phyloP scores from a whole-genome alignment of 2,329 filamentous ascomycete genomes.

The Delphinella strobiligena region DNA sequence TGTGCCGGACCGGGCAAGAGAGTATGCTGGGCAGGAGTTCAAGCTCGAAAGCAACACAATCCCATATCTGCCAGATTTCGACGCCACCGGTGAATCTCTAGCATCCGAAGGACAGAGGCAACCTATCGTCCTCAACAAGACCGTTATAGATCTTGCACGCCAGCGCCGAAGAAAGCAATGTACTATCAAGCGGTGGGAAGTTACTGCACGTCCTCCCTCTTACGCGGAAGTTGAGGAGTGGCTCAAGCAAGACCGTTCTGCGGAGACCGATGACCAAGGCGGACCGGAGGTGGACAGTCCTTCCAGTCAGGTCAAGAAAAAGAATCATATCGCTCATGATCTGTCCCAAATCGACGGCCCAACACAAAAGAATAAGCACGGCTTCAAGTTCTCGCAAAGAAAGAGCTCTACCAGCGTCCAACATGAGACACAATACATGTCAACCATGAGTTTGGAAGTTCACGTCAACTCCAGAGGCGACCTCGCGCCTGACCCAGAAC shows the following conservation, averaged over 20 bases:
- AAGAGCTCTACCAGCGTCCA: constrained; percentile 62
- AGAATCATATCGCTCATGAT: constrained; percentile 18
- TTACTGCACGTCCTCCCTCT: constrained; percentile 58
- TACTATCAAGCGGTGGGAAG: constrained; percentile 62
- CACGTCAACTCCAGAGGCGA: constrained; percentile 79
- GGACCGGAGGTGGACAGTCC: constrained; percentile 17
- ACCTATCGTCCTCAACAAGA: constrained; percentile 36
- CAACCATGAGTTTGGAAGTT: constrained; percentile 84
- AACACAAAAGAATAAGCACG: constrained; percentile 69
- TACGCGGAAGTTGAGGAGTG: constrained; percentile 58
- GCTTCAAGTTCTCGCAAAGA: constrained; percentile 77
- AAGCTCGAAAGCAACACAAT: constrained; percentile 62
- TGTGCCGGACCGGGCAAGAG: constrained; percentile 61
- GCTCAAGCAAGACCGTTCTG: constrained; percentile 35
- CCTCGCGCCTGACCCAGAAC: constrained; percentile 75
- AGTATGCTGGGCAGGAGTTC: constrained; percentile 84
- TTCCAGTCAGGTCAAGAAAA: constrained; percentile 20
- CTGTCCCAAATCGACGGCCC: constrained; percentile 82
- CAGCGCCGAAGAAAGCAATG: constrained; percentile 45
- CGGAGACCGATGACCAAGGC: constrained; percentile 10
- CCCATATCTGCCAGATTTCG: constrained; percentile 68
- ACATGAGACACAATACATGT: constrained; percentile 89
- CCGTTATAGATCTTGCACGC: constrained; percentile 39
- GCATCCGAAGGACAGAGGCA: constrained; percentile 45
- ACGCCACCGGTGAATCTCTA: constrained; percentile 46